phyloP scores from a whole-genome alignment of 495 filamentous ascomycete species.

The Aspergillus baeticus region DNA sequence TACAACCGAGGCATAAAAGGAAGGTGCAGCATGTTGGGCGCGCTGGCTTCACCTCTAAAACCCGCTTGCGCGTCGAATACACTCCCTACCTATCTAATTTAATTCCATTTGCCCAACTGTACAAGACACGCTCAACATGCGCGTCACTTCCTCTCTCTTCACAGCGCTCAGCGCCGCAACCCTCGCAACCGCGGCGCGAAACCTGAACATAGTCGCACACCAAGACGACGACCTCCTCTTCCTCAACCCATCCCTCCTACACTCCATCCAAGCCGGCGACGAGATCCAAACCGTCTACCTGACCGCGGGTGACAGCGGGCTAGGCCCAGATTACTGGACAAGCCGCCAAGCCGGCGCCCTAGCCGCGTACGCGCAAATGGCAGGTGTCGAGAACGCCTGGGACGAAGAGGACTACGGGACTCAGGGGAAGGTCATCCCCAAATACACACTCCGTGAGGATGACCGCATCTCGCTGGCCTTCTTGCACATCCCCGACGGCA shows the following conservation, averaged over 20 bases:
- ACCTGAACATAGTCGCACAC: constrained; percentile 21
- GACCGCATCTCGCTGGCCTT: constrained; percentile 18
- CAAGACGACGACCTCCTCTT: constrained; percentile 24
- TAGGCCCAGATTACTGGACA: constrained; percentile 13
- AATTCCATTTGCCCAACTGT: too few relatives aligned
- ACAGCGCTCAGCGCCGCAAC: too few relatives aligned
- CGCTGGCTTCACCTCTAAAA: too few relatives aligned
- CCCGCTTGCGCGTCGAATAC: too few relatives aligned
- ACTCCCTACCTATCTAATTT: too few relatives aligned
- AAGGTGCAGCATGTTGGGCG: too few relatives aligned
- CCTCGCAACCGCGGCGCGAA: neutral
- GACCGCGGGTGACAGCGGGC: constrained; percentile 76
- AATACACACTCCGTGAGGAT: constrained; percentile 10
- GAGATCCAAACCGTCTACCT: constrained; percentile 69
- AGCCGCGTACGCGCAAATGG: constrained; percentile 19
- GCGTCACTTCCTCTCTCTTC: too few relatives aligned
- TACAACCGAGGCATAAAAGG: too few relatives aligned
- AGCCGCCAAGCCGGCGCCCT: constrained; percentile 10
- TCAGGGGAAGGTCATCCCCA: constrained; percentile 5
- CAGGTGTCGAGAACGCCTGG: constrained; percentile 9
- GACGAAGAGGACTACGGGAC: constrained; percentile 9
- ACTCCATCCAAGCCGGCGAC: constrained; percentile 30
- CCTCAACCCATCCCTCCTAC: constrained; percentile 12
- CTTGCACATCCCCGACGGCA: constrained; percentile 18
- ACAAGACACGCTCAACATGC: too few relatives aligned